Conservation (phyloP, 345 rosid species). For the Geranium rotundifolium region DNA sequence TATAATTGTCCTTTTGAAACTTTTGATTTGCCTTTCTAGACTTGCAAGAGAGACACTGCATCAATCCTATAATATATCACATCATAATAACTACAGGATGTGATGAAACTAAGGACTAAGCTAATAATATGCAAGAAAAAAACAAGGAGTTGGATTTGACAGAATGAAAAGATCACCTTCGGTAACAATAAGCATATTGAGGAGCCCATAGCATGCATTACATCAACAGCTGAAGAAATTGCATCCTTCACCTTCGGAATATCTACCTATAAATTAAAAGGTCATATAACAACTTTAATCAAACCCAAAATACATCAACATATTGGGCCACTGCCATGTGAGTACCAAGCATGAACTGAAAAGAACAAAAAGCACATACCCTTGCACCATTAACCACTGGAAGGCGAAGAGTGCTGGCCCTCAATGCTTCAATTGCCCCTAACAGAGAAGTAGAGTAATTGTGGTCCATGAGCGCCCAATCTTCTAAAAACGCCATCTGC, state of each 20-base stretch:
- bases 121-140: too few species aligned
- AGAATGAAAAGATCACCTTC: slow-evolving; percentile 26
- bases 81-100: too few species aligned
- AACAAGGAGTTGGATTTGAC: background rate
- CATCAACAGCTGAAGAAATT: slow-evolving; percentile 61
- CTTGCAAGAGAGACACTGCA: too few species aligned
- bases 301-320: background rate
- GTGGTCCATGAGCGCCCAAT: slow-evolving; percentile 33
- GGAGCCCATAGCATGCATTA: slow-evolving; percentile 69
- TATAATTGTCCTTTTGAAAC: too few species aligned
- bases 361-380: slow-evolving; percentile 18
- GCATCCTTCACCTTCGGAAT: slow-evolving; percentile 50
- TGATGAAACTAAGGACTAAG: too few species aligned
- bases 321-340: background rate
- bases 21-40: too few species aligned
- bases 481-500: slow-evolving; percentile 52
- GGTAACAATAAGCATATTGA: slow-evolving; percentile 41
- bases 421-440: slow-evolving; percentile 54
- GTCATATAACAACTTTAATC: slow-evolving; percentile 2
- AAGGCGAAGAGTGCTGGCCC: slow-evolving; percentile 65
- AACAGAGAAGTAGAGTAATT: slow-evolving; percentile 43
- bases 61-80: too few species aligned
- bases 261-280: slow-evolving; percentile 39
- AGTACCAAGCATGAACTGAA: background rate
- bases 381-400: slow-evolving; percentile 60